Conservation (phyloP, 2,329 filamentous ascomycete genomes). For the Aspergillus sp. region DNA sequence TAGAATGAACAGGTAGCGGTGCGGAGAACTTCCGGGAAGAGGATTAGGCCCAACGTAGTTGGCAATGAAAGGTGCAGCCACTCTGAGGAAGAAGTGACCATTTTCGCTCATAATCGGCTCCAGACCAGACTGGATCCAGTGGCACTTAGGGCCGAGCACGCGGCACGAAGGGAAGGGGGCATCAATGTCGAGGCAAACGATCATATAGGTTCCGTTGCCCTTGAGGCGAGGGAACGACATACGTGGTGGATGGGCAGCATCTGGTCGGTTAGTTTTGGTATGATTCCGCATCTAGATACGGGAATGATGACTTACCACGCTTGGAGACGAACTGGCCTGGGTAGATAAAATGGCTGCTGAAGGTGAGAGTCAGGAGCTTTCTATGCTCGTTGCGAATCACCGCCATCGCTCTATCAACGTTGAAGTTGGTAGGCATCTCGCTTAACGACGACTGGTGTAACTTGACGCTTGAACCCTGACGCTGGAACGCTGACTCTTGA, state of each 20-base stretch:
- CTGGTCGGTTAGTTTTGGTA: background rate
- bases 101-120: background rate
- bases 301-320: background rate
- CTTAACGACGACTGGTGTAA: background rate
- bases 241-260: background rate
- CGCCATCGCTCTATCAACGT: background rate
- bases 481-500: background rate
- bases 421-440: background rate
- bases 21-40: conserved; percentile 49
- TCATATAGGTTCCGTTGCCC: background rate
- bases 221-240: background rate
- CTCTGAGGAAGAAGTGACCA: background rate
- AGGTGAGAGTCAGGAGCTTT: background rate
- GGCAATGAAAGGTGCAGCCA: conserved; percentile 23
- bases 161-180: background rate
- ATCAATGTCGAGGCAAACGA: background rate
- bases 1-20: conserved; percentile 55
- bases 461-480: background rate
- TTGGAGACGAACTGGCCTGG: background rate
- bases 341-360: background rate
- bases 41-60: conserved; percentile 51
- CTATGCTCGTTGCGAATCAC: background rate
- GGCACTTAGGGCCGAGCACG: background rate
- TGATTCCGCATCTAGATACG: accelerated
- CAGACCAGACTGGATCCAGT: conserved; percentile 6